A percentile compares a stretch with the other conserved stretches of the same genome.
Conservation (phyloP, 2,329 filamentous ascomycete genomes). For the Xylaria sp. region DNA sequence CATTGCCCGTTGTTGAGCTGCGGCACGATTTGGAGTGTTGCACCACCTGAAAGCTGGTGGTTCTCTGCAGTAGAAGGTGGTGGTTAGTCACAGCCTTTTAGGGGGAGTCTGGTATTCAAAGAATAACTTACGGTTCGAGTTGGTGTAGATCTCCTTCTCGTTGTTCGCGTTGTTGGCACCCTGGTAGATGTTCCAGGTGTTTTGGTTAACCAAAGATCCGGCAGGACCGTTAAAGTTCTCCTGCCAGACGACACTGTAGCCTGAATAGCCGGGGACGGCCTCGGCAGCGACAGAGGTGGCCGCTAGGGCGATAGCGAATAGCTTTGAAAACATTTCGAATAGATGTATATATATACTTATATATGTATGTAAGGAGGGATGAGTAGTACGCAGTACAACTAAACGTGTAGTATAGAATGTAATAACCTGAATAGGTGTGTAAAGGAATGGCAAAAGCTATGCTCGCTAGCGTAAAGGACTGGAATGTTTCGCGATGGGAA, state of each 20-base stretch:
- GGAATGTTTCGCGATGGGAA: conserved; percentile 33
- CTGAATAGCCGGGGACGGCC: conserved; percentile 52
- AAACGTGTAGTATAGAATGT: conserved; percentile 23
- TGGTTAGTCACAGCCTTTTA: not conserved
- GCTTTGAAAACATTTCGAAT: conserved; percentile 41
- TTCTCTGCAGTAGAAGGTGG: conserved; percentile 48
- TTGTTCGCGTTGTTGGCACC: conserved; percentile 57
- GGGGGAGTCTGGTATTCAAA: not conserved
- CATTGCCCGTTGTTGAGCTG: conserved; percentile 54
- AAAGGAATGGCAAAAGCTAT: conserved; percentile 44
- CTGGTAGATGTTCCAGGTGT: conserved; percentile 59
- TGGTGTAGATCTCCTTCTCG: conserved; percentile 60
- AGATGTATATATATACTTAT: conserved; percentile 5
- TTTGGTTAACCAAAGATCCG: conserved; percentile 51
- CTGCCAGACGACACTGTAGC: conserved; percentile 57
- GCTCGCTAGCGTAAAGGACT: conserved; percentile 34
- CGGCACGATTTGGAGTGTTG: conserved; percentile 63
- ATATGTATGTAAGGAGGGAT: conserved; percentile 23
- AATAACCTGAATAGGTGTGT: conserved; percentile 36
- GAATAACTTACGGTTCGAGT: conserved; percentile 46
- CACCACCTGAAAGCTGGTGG: conserved; percentile 61
- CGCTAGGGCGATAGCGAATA: conserved; percentile 40
- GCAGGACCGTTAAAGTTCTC: conserved; percentile 57
- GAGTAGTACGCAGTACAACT: not conserved
- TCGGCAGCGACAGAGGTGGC: conserved; percentile 37